A percentile compares a stretch with the other conserved stretches of the same genome.
phyloP scores from a whole-genome alignment of 495 filamentous ascomycete genomes.

The Penicillium ucsense region DNA sequence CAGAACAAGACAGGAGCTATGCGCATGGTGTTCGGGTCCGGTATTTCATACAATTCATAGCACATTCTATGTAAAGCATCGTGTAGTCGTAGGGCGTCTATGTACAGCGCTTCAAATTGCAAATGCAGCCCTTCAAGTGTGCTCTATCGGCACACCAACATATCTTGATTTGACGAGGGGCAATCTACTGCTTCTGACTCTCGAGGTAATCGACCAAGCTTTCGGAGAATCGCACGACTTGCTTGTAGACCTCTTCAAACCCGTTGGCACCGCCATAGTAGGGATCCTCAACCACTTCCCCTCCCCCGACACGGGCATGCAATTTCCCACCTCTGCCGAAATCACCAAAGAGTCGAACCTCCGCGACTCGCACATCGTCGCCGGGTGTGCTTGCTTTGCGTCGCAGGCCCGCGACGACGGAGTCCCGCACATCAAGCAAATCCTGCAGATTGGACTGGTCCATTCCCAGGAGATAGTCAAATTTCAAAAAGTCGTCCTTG shows the following conservation, averaged over 20 bases:
- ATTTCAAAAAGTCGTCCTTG: slow-evolving; percentile 62
- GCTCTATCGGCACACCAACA: too few species aligned
- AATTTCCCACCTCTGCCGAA: slow-evolving; percentile 62
- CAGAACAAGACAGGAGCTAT: too few species aligned
- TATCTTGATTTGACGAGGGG: background rate
- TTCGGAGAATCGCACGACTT: slow-evolving; percentile 67
- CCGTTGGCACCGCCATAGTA: slow-evolving; percentile 82
- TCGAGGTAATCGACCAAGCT: slow-evolving; percentile 54
- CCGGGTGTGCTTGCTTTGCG: slow-evolving; percentile 23
- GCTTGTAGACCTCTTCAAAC: slow-evolving; percentile 80
- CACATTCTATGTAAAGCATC: too few species aligned
- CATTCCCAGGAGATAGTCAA: slow-evolving; percentile 95
- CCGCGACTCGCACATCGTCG: slow-evolving; percentile 28
- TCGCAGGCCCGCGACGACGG: slow-evolving; percentile 39
- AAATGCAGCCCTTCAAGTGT: too few species aligned
- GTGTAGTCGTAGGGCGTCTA: too few species aligned
- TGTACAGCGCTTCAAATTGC: too few species aligned
- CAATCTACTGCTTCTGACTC: slow-evolving; percentile 6
- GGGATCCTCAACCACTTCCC: slow-evolving; percentile 76
- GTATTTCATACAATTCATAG: too few species aligned
- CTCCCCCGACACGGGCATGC: slow-evolving; percentile 57
- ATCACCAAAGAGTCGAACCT: slow-evolving; percentile 77
- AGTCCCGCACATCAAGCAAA: slow-evolving; percentile 47
- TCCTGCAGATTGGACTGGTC: slow-evolving; percentile 74
- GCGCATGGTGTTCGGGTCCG: too few species aligned